Evolutionary conservation across 2,329 filamentous ascomycete species (phyloP), one percentile per base, ranked within the genome.

Genomic region (Gnomoniopsis sp.): DNA sequence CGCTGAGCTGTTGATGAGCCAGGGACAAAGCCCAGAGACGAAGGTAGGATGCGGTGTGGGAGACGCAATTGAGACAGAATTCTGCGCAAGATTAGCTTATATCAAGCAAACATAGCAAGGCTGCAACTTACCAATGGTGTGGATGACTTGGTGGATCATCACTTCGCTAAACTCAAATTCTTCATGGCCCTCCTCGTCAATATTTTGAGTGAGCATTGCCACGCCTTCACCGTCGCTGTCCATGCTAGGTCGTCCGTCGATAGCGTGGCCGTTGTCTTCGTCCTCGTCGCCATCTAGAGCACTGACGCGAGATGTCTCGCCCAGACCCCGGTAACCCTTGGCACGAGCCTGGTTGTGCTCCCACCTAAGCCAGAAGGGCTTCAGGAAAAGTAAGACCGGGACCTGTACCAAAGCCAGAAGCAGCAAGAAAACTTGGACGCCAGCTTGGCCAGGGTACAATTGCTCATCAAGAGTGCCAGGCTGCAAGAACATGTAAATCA

Each of bases 121-220:
- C 7, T n/a, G 14, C 26, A 21, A 65, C 88, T 75, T 86, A 93
- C 90, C 92, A 69, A 98, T 98, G 19, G 93, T 98, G 79, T 98
- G 96, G 70, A 99, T 99, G 72, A 97, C 86, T 75, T 99, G 95
- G 77, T 99, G 95, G 70, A 99, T 99, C 92, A 99, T 97, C 64
- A 92, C 85, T 74, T 99, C 95, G 61, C 89, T 86, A 72, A 99
- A 99, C 68, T 99, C 95, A 72, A 99, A 99, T 71, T 99, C 95
- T 69, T 95, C 93, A 67, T 97, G 91, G 66, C 93, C 93, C 51
- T 91, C 90, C 47, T 82, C 83, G 34, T 87, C 78, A 65, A 96
- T 85, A 70, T 95, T 91, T 72, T 96, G 88, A 2, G 91, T 90
- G 70, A 96, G 92, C 87, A 96, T 90, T 57, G 89, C 91, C 60